Evolutionary conservation across 176 grass and related monocot genomes (phyloP).

Genomic region (Triticum turgidum): DNA sequence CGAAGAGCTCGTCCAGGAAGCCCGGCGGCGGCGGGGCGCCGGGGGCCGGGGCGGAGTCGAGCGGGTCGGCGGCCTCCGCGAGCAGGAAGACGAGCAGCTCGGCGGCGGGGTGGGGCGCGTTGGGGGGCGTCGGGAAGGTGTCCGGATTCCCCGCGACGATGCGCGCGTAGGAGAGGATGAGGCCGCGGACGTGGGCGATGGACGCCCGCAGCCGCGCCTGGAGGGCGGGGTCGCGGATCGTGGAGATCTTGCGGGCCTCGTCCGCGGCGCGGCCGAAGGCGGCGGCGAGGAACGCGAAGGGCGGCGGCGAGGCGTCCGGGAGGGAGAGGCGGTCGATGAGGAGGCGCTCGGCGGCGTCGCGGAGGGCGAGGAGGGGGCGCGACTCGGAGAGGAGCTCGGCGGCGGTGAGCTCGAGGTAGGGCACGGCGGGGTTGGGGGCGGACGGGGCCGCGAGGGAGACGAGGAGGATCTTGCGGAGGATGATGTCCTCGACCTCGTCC

Average conservation of each 20-base stretch:
- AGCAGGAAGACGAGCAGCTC: constrained; percentile 75
- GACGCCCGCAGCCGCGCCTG: constrained; percentile 49
- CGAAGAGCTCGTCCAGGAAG: constrained; percentile 80
- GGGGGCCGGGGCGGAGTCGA: constrained; percentile 56
- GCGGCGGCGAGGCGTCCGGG: constrained; percentile 36
- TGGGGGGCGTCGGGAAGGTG: constrained; percentile 51
- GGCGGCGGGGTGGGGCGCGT: constrained; percentile 33
- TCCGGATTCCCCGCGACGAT: constrained; percentile 77
- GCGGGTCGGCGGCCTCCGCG: constrained; percentile 52
- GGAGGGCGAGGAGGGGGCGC: constrained; percentile 57
- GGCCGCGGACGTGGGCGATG: constrained; percentile 51
- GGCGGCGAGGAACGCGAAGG: constrained; percentile 62
- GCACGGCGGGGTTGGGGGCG: constrained; percentile 43
- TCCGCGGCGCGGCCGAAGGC: constrained; percentile 75
- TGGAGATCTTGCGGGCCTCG: constrained; percentile 78
- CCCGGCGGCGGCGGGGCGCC: constrained; percentile 49
- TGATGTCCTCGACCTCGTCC: constrained; percentile 91
- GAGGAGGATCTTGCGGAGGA: constrained; percentile 98
- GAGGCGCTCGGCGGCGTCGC: constrained; percentile 63
- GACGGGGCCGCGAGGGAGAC: constrained; percentile 59
- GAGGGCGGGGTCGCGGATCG: constrained; percentile 63
- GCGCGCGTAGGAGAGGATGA: constrained; percentile 76
- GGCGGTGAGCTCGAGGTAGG: constrained; percentile 86
- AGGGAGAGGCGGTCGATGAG: constrained; percentile 89
- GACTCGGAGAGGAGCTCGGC: constrained; percentile 96